Conservation (phyloP, 169 alveolate species). For the Besnoitia besnoiti region DNA sequence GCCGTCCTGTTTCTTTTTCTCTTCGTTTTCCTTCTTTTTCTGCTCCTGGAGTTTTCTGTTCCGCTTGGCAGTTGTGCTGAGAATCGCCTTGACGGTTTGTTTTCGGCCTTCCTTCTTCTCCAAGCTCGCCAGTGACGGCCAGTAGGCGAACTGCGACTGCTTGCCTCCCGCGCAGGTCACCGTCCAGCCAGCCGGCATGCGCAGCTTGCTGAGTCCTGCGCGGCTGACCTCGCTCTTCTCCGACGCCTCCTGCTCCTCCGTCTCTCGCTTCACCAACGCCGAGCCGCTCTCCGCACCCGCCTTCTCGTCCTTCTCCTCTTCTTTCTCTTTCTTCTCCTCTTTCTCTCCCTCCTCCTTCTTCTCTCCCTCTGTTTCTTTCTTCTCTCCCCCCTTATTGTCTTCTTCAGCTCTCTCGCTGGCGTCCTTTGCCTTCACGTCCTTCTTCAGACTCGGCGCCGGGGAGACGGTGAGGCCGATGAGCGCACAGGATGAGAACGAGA, state of each 20-base stretch:
- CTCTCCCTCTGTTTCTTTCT: neutral
- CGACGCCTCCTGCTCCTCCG: neutral
- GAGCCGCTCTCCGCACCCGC: neutral
- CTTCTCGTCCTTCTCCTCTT: neutral
- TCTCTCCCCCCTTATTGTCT: slow-evolving; percentile 23
- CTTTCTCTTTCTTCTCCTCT: neutral
- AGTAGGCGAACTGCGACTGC: slow-evolving; percentile 81
- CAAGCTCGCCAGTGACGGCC: slow-evolving; percentile 79
- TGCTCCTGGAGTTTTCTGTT: slow-evolving; percentile 1
- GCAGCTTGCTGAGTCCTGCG: slow-evolving; percentile 63
- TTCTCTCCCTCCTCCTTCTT: neutral
- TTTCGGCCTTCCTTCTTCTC: slow-evolving; percentile 80
- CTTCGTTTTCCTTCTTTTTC: neutral
- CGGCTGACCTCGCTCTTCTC: neutral
- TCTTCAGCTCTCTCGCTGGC: neutral
- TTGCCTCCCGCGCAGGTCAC: slow-evolving; percentile 83
- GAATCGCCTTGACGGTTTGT: slow-evolving; percentile 86
- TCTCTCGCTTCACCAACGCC: neutral
- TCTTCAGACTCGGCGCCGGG: neutral
- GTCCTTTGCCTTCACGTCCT: neutral
- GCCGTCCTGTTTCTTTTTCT: neutral
- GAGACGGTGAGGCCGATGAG: slow-evolving; percentile 86
- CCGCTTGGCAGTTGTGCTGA: slow-evolving; percentile 36
- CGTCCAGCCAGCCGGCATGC: slow-evolving; percentile 87
- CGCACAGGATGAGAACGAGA: slow-evolving; percentile 93